Percentiles rank a stretch among this genome's conserved stretches.
These are phyloP conservation scores for Vitis hybrid DNA, from an alignment of 177 flowering plant genomes.

Conservation along the genomic window DNA sequence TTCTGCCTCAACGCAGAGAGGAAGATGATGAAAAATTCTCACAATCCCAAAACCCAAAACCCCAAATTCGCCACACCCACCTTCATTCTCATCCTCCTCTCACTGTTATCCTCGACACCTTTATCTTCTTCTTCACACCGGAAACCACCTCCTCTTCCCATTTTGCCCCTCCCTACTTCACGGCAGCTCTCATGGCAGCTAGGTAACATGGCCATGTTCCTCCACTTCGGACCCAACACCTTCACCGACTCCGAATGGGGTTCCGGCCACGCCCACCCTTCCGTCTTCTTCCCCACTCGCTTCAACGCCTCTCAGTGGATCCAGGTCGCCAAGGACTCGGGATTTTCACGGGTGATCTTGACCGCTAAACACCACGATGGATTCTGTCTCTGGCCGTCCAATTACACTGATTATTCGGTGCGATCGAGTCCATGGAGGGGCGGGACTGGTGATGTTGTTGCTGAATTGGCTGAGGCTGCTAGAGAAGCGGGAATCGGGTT, in stretches of 20 bases:
- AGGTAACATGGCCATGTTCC: conserved; percentile 68
- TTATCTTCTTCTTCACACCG: conserved; percentile 5
- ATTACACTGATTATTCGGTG: conserved; percentile 79
- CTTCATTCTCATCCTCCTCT: conserved; percentile 1
- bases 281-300: conserved; percentile 63
- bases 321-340: conserved; percentile 60
- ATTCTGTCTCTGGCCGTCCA: conserved; percentile 92
- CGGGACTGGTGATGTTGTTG: conserved; percentile 83
- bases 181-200: conserved; percentile 87
- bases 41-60: background rate
- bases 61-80: background rate
- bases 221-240: conserved; percentile 97
- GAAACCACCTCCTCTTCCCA: conserved; percentile 76
- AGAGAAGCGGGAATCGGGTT: conserved; percentile 55
- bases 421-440: conserved; percentile 62
- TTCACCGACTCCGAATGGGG: conserved; percentile 96
- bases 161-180: conserved; percentile 80
- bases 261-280: conserved; percentile 67
- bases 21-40: too few species aligned
- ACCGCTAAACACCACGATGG: conserved; percentile 98
- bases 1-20: too few species aligned
- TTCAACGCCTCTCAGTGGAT: conserved; percentile 86
- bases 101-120: background rate
- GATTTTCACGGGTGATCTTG: conserved; percentile 70
- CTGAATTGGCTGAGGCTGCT: conserved; percentile 70